phyloP scores from a whole-genome alignment of 495 filamentous ascomycete species.

The Daldinia grandis region DNA sequence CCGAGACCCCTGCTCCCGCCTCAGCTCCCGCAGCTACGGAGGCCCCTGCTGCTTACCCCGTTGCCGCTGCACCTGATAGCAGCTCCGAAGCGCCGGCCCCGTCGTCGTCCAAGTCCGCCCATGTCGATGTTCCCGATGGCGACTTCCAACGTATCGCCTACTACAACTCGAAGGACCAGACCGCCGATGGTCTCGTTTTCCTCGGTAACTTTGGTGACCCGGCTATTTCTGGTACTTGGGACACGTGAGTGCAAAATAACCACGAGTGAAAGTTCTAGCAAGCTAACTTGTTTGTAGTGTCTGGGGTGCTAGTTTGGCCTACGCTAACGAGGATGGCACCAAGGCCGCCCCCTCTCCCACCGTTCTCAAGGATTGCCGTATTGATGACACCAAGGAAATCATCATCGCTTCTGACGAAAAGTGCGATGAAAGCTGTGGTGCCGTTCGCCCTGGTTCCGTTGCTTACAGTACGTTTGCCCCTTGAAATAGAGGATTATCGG shows the following conservation, averaged over 20 bases:
- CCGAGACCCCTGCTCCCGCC: conserved; percentile 19
- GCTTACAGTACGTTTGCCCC: conserved; percentile 63
- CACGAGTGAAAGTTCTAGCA: background rate
- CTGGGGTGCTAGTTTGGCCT: conserved; percentile 72
- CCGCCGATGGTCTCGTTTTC: conserved; percentile 67
- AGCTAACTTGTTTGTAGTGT: conserved; percentile 44
- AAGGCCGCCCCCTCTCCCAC: conserved; percentile 58
- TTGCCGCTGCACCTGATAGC: background rate
- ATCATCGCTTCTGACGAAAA: conserved; percentile 65
- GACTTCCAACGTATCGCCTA: conserved; percentile 58
- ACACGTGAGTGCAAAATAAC: conserved; percentile 54
- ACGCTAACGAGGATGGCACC: conserved; percentile 61
- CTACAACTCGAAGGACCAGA: conserved; percentile 61
- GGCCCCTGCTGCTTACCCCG: background rate
- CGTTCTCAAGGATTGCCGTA: conserved; percentile 56
- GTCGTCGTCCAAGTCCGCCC: background rate
- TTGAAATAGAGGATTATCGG: background rate
- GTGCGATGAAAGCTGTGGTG: conserved; percentile 68
- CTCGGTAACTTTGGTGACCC: conserved; percentile 69
- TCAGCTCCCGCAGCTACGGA: background rate
- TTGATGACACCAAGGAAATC: conserved; percentile 68
- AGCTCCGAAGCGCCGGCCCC: background rate
- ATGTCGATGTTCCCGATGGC: conserved; percentile 35
- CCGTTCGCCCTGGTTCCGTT: conserved; percentile 63
- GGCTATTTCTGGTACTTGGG: conserved; percentile 64